Percentiles rank a stretch among this genome's conserved stretches.
Conservation (phyloP, 2,329 filamentous ascomycete species). For the Sporothrix euskadiensis region DNA sequence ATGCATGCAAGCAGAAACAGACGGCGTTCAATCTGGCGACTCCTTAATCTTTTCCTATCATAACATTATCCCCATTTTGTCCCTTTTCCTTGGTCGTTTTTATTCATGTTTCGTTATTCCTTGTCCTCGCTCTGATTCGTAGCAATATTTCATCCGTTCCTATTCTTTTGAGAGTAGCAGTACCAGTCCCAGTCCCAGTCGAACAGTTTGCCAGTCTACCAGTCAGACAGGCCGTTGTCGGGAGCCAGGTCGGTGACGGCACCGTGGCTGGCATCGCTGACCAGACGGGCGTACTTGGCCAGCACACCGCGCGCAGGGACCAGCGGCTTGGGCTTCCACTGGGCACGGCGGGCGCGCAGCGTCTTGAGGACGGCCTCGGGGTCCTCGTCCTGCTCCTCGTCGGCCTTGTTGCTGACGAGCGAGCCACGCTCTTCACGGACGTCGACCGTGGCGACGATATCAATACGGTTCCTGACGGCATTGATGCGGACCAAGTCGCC, state of each 20-base stretch:
- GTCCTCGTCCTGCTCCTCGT: conserved; percentile 27
- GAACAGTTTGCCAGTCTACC: conserved; percentile 20
- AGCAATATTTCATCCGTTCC: not conserved
- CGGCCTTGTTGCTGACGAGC: not conserved
- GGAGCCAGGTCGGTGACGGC: conserved; percentile 72
- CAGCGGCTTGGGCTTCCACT: conserved; percentile 67
- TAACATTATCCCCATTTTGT: not conserved
- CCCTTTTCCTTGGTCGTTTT: not conserved
- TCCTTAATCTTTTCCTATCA: not conserved
- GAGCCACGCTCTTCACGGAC: conserved; percentile 42
- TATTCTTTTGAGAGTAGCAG: too few relatives aligned
- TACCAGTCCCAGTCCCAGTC: not conserved
- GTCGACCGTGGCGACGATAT: conserved; percentile 53
- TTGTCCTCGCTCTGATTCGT: not conserved
- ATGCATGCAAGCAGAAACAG: not conserved
- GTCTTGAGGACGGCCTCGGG: conserved; percentile 48
- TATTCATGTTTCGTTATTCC: not conserved
- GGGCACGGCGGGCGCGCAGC: conserved; percentile 58
- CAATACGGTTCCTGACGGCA: conserved; percentile 76
- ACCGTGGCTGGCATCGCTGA: conserved; percentile 88
- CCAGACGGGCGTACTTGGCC: conserved; percentile 85
- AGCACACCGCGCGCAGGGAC: conserved; percentile 78
- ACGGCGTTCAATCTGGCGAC: not conserved
- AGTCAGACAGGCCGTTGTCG: conserved; percentile 28
- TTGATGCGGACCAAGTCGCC: conserved; percentile 87